Evolutionary conservation across 1,284 basidiomycete species (phyloP).

Genomic region (Trichosporon faecale): DNA sequence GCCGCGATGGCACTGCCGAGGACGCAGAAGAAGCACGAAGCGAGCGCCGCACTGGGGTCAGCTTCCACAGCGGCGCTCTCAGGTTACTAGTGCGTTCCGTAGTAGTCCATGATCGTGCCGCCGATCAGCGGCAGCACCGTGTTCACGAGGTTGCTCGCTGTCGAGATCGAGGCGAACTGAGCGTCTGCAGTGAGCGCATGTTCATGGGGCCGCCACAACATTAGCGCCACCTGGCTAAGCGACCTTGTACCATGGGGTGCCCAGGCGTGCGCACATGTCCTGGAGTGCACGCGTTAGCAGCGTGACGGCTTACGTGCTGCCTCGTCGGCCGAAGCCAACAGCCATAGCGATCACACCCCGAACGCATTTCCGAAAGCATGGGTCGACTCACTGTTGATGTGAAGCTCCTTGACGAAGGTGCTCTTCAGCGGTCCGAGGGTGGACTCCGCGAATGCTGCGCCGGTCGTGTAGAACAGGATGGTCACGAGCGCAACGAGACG

Average conservation of each 20-base stretch:
- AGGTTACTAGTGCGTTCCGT: conserved; percentile 37
- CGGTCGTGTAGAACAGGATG: conserved; percentile 43
- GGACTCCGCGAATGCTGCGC: conserved; percentile 34
- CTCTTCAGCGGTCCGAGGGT: conserved; percentile 49
- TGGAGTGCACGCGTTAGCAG: background rate
- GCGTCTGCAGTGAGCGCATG: conserved; percentile 29
- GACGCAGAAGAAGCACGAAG: conserved; percentile 28
- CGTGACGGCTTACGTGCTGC: background rate
- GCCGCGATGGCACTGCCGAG: conserved; percentile 38
- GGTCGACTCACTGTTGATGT: conserved; percentile 37
- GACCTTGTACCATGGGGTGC: too few species aligned
- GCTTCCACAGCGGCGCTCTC: background rate
- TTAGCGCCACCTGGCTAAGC: background rate
- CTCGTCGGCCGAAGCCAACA: background rate
- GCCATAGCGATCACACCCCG: background rate
- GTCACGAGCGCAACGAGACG: conserved; percentile 31
- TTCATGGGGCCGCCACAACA: background rate
- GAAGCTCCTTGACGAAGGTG: conserved; percentile 43
- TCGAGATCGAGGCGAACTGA: conserved; percentile 51
- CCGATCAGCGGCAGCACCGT: conserved; percentile 53
- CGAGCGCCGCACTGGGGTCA: conserved; percentile 16
- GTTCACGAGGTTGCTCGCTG: conserved; percentile 51
- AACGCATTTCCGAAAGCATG: background rate
- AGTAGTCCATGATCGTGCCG: conserved; percentile 53
- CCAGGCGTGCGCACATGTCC: background rate